Base-by-base conservation (phyloP, 129 eudicot species). In the Chrysanthemum makinoi region DNA sequence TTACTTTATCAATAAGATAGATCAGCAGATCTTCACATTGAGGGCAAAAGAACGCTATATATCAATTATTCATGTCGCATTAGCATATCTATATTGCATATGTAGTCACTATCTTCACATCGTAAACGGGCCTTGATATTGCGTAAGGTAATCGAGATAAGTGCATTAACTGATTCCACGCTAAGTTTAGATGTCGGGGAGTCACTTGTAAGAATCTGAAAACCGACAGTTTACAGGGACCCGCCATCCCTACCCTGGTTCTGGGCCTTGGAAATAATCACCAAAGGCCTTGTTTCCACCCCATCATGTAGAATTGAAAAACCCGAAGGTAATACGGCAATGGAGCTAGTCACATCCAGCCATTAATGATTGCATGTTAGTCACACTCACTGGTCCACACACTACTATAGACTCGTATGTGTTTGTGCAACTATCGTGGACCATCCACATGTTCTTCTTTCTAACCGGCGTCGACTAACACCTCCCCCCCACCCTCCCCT, bases 251-350 rank as follows among this genome's bases (percentile, higher is more conserved):
- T 7, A 79, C 77, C 76, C 72, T 84, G 85, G 61, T 87, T 88
- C 46, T 77, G 86, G 35, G 82, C 76, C 79, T 74, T 85, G 2
- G 98, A 83, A 8, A 83, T 80, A 77, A 89, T 86, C 24, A 95
- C 95, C 72, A 69, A 75, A 10, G 96, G 91, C 83, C 99, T 78
- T 13, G 93, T 84, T 67, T 95, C 97, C 5, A 86, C 59, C 47
- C 96, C 99, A 59, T 95, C 99, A 0, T 91, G 95, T 11, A 90
- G 91, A 65, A 95, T 90, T 15, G 99, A 88, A 76, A 95, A 95
- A 50, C 99, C 97, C 0, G 97, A 90, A 35, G 99, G 86, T 73
- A 95, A 74, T 47, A 90, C 63, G 3, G 97, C 79, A n/a, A 90
- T 72, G 60, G 66, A 80, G 88, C 91, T 86, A 6, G 80, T 95